A percentile compares a stretch with the other conserved stretches of the same genome.
phyloP scores from a whole-genome alignment of 1,139 yeast species.

The Geotrichum restrictum region DNA sequence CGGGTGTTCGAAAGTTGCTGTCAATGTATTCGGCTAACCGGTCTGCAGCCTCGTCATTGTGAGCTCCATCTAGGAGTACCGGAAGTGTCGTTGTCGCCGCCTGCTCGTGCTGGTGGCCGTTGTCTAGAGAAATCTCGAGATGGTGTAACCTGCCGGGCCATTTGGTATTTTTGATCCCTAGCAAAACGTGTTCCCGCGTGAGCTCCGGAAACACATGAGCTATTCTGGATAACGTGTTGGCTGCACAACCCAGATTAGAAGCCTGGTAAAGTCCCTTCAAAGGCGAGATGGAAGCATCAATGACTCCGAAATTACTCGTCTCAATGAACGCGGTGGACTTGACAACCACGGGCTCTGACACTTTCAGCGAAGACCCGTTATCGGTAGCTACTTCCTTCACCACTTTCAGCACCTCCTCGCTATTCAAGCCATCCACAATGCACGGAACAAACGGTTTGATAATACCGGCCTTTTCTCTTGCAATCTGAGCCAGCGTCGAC shows the following conservation, averaged over 20 bases:
- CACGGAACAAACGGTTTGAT: slow-evolving; percentile 59
- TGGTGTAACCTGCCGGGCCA: slow-evolving; percentile 45
- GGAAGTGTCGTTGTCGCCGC: slow-evolving; percentile 40
- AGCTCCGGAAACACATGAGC: slow-evolving; percentile 25
- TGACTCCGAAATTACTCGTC: slow-evolving; percentile 18
- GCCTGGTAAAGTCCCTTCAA: slow-evolving; percentile 69
- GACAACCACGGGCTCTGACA: slow-evolving; percentile 15
- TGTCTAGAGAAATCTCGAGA: slow-evolving; percentile 29
- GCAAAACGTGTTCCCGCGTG: slow-evolving; percentile 37
- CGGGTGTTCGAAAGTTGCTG: slow-evolving; percentile 26
- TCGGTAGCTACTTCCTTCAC: slow-evolving; percentile 31
- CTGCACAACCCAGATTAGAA: slow-evolving; percentile 65
- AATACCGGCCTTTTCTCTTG: slow-evolving; percentile 79
- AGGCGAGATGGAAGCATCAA: slow-evolving; percentile 45
- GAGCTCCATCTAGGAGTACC: slow-evolving; percentile 84
- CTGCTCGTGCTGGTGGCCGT: slow-evolving; percentile 70
- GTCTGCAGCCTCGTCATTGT: slow-evolving; percentile 76
- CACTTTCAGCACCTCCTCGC: slow-evolving; percentile 47
- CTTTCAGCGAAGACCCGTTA: slow-evolving; percentile 16
- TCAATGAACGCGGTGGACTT: slow-evolving; percentile 16
- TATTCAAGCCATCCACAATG: slow-evolving; percentile 70
- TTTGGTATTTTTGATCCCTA: slow-evolving; percentile 47
- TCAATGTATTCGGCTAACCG: slow-evolving; percentile 53
- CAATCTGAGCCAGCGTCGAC: slow-evolving; percentile 56
- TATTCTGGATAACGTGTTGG: slow-evolving; percentile 49